These are phyloP conservation scores for Cyathus striatus DNA, from an alignment of 768 basidiomycete species.

Conservation along the genomic window DNA sequence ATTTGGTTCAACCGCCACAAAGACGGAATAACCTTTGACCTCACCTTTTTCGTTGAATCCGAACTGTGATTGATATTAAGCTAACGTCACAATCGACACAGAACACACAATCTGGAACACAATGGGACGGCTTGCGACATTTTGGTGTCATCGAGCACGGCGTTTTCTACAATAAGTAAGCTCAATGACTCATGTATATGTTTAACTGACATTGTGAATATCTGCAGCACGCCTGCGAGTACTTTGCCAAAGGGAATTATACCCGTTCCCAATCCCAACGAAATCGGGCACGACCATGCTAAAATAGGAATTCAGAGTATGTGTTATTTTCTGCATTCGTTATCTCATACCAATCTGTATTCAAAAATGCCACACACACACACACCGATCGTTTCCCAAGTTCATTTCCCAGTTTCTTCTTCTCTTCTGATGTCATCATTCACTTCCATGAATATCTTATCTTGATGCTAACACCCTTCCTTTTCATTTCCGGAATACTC, in stretches of 20 bases:
- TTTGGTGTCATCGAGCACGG: slow-evolving; percentile 47
- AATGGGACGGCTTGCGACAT: slow-evolving; percentile 67
- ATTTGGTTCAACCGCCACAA: too few species aligned
- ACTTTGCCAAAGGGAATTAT: slow-evolving; percentile 40
- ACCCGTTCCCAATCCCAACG: slow-evolving; percentile 40
- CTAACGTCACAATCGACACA: slow-evolving; percentile 15
- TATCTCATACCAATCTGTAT: neutral
- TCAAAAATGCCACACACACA: too few species aligned
- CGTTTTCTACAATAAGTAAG: slow-evolving; percentile 61
- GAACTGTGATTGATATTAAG: too few species aligned
- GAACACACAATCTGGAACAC: slow-evolving; percentile 70
- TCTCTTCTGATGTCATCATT: too few species aligned
- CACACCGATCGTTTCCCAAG: too few species aligned
- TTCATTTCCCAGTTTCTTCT: too few species aligned
- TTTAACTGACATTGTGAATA: slow-evolving; percentile 1
- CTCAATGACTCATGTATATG: neutral
- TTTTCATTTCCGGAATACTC: neutral
- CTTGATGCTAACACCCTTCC: neutral
- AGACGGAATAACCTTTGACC: neutral
- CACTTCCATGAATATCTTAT: neutral
- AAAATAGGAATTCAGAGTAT: slow-evolving; percentile 66
- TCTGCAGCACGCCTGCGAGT: slow-evolving; percentile 34
- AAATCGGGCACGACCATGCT: slow-evolving; percentile 39
- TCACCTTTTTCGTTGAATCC: neutral
- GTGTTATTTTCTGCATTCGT: slow-evolving; percentile 17